A percentile compares a stretch with the other conserved stretches of the same genome.
phyloP scores from a whole-genome alignment of 1,284 basidiomycete species.

The Leccinum solheimii region DNA sequence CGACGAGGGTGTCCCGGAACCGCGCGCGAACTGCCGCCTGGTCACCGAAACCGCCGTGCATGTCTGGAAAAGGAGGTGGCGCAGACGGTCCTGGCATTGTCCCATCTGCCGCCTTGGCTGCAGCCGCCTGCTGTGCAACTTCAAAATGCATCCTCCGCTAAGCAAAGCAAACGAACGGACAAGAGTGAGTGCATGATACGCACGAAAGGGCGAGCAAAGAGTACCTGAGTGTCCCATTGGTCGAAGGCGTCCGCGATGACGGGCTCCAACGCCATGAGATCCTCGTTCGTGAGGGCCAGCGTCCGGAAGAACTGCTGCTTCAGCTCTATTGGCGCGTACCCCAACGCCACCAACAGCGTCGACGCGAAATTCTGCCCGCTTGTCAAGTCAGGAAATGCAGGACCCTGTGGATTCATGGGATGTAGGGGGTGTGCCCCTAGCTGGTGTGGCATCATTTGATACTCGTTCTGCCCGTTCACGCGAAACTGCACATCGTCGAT shows the following conservation, averaged over 20 bases:
- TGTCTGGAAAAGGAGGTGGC: conserved; percentile 36
- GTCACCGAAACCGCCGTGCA: conserved; percentile 32
- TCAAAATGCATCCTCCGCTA: conserved; percentile 63
- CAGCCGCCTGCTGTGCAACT: conserved; percentile 48
- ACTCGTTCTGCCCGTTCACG: conserved; percentile 56
- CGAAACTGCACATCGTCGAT: conserved; percentile 65
- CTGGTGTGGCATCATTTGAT: conserved; percentile 57
- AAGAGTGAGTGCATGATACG: conserved; percentile 2
- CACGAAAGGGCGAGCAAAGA: conserved; percentile 16
- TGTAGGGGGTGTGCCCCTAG: conserved; percentile 37
- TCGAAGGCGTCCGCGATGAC: conserved; percentile 80
- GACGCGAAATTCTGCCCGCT: conserved; percentile 74
- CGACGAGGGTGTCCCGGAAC: conserved; percentile 64
- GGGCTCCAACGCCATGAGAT: conserved; percentile 73
- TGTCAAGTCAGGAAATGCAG: conserved; percentile 45
- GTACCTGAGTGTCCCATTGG: conserved; percentile 75
- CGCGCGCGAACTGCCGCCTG: conserved; percentile 52
- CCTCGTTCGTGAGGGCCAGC: conserved; percentile 71
- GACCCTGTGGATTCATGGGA: conserved; percentile 39
- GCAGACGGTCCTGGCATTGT: conserved; percentile 38
- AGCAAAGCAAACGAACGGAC: neutral
- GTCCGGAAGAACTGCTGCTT: conserved; percentile 73
- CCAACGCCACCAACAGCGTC: conserved; percentile 67
- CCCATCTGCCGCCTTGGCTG: conserved; percentile 34
- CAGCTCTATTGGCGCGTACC: conserved; percentile 61